These are phyloP conservation scores for Microthlaspi erraticum DNA, from an alignment of 345 rosid species.

Conservation along the genomic window DNA sequence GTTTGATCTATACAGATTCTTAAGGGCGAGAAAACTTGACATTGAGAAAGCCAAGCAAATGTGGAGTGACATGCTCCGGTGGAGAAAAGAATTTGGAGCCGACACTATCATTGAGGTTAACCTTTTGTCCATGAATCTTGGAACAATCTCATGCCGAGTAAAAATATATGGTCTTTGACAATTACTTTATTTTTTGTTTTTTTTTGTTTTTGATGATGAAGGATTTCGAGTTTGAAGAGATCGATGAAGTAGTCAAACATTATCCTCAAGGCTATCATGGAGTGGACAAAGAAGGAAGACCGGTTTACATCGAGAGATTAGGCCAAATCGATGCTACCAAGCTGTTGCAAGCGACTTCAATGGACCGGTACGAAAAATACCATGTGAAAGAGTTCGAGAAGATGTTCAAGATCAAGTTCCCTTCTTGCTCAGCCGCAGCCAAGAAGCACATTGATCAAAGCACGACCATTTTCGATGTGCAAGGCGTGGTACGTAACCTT, in stretches of 20 bases:
- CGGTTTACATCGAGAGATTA: slow-evolving; percentile 90
- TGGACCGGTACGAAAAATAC: slow-evolving; percentile 87
- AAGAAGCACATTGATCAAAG: slow-evolving; percentile 96
- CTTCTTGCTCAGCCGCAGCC: slow-evolving; percentile 87
- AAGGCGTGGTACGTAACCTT: slow-evolving; percentile 81
- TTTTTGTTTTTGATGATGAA: slow-evolving; percentile 19
- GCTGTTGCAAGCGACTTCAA: slow-evolving; percentile 84
- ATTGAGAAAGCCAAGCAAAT: slow-evolving; percentile 90
- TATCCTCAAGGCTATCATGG: slow-evolving; percentile 98
- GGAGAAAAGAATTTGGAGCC: slow-evolving; percentile 87
- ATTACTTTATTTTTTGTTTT: not conserved
- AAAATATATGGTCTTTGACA: not conserved
- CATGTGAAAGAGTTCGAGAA: slow-evolving; percentile 96
- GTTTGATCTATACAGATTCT: slow-evolving; percentile 52
- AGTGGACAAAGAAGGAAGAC: slow-evolving; percentile 96
- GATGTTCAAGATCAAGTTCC: slow-evolving; percentile 79
- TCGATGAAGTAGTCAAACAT: slow-evolving; percentile 72
- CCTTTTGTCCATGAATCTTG: slow-evolving; percentile 5
- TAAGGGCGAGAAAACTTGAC: slow-evolving; percentile 95
- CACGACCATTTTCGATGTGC: slow-evolving; percentile 97
- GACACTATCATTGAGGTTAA: slow-evolving; percentile 84
- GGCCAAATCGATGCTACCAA: slow-evolving; percentile 90
- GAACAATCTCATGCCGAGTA: slow-evolving; percentile 6
- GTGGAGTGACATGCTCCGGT: slow-evolving; percentile 98
- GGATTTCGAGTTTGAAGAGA: slow-evolving; percentile 94